Percentiles rank a stretch among this genome's conserved stretches.
These are phyloP conservation scores for Candida odintsovae DNA, from an alignment of 805 yeast species.

Conservation along the genomic window DNA sequence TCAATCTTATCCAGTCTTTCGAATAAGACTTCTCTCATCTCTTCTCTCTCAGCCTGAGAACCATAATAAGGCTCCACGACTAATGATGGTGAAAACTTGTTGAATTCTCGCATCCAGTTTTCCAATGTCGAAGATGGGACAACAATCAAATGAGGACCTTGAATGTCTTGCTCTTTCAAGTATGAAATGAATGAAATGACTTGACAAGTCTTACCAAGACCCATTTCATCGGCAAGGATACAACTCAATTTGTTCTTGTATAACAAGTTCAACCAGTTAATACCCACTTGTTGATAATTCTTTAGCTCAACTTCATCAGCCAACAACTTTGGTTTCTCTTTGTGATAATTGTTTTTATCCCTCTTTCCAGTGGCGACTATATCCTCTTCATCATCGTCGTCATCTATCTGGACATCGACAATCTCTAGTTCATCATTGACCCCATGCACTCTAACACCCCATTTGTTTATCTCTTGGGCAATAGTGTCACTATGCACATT, in stretches of 20 bases:
- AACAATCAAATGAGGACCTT: constrained; percentile 87
- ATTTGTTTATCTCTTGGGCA: constrained; percentile 62
- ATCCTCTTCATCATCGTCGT: constrained; percentile 28
- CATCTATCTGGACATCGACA: constrained; percentile 40
- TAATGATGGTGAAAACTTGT: constrained; percentile 77
- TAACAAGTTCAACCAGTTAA: constrained; percentile 84
- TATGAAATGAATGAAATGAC: constrained; percentile 89
- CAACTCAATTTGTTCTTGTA: constrained; percentile 80
- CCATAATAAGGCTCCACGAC: constrained; percentile 94
- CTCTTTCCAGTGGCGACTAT: constrained; percentile 23
- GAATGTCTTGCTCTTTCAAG: constrained; percentile 57
- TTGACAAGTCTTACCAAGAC: constrained; percentile 94
- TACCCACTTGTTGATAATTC: constrained; percentile 93
- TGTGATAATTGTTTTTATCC: constrained; percentile 41
- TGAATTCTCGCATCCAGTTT: constrained; percentile 94
- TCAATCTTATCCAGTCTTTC: constrained; percentile 57
- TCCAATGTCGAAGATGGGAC: constrained; percentile 97
- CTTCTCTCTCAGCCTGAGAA: constrained; percentile 75
- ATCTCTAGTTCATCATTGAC: constrained; percentile 59
- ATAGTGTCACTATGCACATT: constrained; percentile 69
- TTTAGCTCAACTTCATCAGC: constrained; percentile 64
- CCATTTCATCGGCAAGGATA: constrained; percentile 98
- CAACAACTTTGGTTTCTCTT: constrained; percentile 64
- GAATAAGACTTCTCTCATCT: constrained; percentile 63
- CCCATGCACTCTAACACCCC: constrained; percentile 84